phyloP scores from a whole-genome alignment of 768 basidiomycete genomes.

The Suillus hirtellus region DNA sequence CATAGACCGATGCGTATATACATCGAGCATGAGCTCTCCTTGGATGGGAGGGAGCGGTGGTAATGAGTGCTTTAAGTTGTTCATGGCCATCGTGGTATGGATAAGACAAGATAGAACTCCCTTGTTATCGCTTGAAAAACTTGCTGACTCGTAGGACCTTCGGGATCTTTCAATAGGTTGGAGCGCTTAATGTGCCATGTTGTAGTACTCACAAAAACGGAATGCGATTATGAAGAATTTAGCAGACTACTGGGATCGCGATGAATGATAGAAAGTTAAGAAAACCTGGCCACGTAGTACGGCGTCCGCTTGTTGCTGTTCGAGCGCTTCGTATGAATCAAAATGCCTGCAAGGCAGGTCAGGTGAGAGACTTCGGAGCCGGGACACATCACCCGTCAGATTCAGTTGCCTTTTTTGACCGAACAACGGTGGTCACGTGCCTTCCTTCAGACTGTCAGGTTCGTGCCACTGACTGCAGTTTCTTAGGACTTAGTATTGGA shows the following conservation, averaged over 20 bases:
- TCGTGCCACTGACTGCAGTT: slow-evolving; percentile 1
- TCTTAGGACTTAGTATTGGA: background rate
- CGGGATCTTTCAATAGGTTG: background rate
- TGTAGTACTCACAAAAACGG: background rate
- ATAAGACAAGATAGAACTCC: background rate
- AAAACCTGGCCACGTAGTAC: background rate
- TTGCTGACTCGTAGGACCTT: background rate
- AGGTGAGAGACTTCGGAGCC: background rate
- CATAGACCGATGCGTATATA: slow-evolving; percentile 50
- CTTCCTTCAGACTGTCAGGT: background rate
- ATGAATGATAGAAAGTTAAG: background rate
- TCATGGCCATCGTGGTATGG: slow-evolving; percentile 5
- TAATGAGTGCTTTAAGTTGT: slow-evolving; percentile 17
- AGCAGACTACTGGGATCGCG: background rate
- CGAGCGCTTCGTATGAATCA: background rate
- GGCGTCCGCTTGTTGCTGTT: background rate
- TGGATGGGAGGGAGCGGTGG: slow-evolving; percentile 58
- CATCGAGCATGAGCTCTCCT: slow-evolving; percentile 58
- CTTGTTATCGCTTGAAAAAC: slow-evolving; percentile 6
- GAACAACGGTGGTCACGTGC: slow-evolving; percentile 6
- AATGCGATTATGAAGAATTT: background rate
- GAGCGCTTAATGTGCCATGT: background rate
- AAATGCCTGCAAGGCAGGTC: background rate
- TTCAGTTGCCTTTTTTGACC: slow-evolving; percentile 4
- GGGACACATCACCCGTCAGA: background rate